Evolutionary conservation across 2,329 filamentous ascomycete species (phyloP), one percentile per base, ranked within the genome.

Genomic region (Thielaviopsis populi): DNA sequence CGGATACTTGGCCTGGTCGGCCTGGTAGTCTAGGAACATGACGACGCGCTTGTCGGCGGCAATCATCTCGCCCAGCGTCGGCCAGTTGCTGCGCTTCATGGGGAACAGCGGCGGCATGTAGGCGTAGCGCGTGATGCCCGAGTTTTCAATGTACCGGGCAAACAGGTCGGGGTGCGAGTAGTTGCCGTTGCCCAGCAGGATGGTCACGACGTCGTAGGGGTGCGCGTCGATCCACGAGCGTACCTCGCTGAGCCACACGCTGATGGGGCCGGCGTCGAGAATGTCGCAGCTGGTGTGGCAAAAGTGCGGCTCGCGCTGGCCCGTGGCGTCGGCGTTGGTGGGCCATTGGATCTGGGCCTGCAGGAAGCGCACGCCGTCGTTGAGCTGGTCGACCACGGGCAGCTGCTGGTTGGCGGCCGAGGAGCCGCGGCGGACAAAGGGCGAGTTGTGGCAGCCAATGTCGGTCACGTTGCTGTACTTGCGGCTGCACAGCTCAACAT

Each of bases 281-380:
- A 96, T 76, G 68, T 90, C 82, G 74, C 91, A 96, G 56, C 81
- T 85, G 1, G 88, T 89, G 73, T 96, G 91, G 74, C 91, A 96
- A 69, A 94, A 89, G 73, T 89, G 87, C 56, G 81, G 81, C 1
- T 76, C 76, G 43, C 72, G 75, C 68, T 80, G 79, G 33, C 67
- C 68, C 0, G 75, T 76, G 10, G 43, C 37, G 58, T 61, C 56
- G 42, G 73, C 75, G 68, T 80, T 78, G 24, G 68, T 69, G 0
- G 80, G 78, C 73, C 77, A 85, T 66, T 85, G 83, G 62, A 85
- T 84, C 72, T 86, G 83, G 2, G 74, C 83, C 70, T 86, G 83
- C 40, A 86, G 71, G 68, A 86, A 80, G 27, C 83, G 82, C 43
- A 88, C 75, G 37, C 89, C 89, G 70, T 95, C 89, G 71, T 94